A percentile compares a stretch with the other conserved stretches of the same genome.
These are phyloP conservation scores for Dactylonectria estremocensis DNA, from an alignment of 2,329 filamentous ascomycete species.

Conservation along the genomic window DNA sequence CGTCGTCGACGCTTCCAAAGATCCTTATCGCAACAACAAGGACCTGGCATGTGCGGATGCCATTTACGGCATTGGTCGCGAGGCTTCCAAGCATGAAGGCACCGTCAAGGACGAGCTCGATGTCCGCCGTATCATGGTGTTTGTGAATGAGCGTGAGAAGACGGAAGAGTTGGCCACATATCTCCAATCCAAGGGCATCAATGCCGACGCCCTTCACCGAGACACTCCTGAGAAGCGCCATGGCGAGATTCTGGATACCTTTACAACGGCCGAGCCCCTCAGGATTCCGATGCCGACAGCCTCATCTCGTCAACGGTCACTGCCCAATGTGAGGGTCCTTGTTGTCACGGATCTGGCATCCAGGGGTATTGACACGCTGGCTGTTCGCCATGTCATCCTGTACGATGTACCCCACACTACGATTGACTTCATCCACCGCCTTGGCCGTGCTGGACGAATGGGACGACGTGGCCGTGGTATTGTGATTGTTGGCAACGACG, in stretches of 20 bases:
- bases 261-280: conserved; percentile 71
- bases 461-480: conserved; percentile 90
- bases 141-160: conserved; percentile 96
- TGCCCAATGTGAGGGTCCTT: conserved; percentile 88
- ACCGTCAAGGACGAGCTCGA: conserved; percentile 70
- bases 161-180: conserved; percentile 86
- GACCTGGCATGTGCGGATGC: conserved; percentile 93
- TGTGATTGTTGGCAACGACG: conserved; percentile 90
- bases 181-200: conserved; percentile 87
- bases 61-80: conserved; percentile 93
- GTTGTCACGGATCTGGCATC: conserved; percentile 96
- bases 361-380: conserved; percentile 92
- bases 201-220: conserved; percentile 87
- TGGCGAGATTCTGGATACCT: conserved; percentile 81
- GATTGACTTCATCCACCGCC: conserved; percentile 97
- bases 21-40: conserved; percentile 96
- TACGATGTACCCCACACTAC: conserved; percentile 99
- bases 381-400: conserved; percentile 90
- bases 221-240: conserved; percentile 86
- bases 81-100: conserved; percentile 73
- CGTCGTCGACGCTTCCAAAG: conserved; percentile 90
- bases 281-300: conserved; percentile 50
- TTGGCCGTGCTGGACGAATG: conserved; percentile 94
- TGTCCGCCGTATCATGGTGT: conserved; percentile 90
- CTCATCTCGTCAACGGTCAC: conserved; percentile 61